Evolutionary conservation across 345 rosid genomes (phyloP).

Genomic region (Eucalyptus polybractea): DNA sequence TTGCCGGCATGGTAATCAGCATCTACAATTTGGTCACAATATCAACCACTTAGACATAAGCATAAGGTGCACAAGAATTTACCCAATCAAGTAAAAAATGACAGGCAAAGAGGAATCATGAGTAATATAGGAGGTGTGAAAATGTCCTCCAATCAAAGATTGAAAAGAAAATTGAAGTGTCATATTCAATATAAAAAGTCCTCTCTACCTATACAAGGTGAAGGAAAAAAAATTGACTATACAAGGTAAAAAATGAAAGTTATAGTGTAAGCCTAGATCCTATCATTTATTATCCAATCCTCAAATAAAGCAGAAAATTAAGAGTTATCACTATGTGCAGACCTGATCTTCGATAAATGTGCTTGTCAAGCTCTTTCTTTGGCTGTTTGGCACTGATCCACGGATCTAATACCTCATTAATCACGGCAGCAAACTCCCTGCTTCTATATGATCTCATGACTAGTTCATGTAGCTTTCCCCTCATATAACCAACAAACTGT

Average conservation of each 20-base stretch:
- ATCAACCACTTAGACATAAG: neutral
- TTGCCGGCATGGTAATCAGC: constrained; percentile 51
- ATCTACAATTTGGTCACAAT: constrained; percentile 18
- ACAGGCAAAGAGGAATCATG: neutral
- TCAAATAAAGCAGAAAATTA: neutral
- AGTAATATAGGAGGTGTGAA: neutral
- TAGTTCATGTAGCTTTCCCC: constrained; percentile 90
- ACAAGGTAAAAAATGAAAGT: neutral
- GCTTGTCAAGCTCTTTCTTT: constrained; percentile 76
- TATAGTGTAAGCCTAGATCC: neutral
- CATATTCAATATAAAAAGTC: neutral
- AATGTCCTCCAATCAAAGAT: neutral
- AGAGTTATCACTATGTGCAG: neutral
- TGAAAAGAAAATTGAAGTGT: neutral
- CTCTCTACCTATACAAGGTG: neutral
- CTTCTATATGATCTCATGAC: constrained; percentile 94
- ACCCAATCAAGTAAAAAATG: neutral
- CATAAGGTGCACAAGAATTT: neutral
- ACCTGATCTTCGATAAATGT: constrained; percentile 75
- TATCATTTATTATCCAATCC: neutral
- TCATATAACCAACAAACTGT: constrained; percentile 85
- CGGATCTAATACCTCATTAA: constrained; percentile 94
- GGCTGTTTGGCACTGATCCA: constrained; percentile 96
- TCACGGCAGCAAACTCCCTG: constrained; percentile 92
- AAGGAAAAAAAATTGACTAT: neutral